Evolutionary conservation across 192 early-diverging fungal species (phyloP), one percentile per base, ranked within the genome.

Genomic region (Linnemannia elongata): DNA sequence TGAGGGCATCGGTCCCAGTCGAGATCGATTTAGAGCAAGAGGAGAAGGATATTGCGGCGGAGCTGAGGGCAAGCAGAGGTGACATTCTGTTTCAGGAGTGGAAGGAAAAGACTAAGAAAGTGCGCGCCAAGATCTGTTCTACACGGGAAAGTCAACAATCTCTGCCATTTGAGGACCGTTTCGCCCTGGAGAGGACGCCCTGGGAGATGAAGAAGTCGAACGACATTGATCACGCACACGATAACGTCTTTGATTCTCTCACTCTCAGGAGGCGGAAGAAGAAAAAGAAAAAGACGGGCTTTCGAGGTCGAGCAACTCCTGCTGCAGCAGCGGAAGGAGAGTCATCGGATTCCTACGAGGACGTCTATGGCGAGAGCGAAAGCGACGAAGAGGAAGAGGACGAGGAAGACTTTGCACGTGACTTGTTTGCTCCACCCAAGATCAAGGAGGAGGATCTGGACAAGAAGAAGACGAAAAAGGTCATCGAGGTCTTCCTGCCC

Each of bases 121-220:
- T 88, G 27, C 77, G 92, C 63, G 88, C 90, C 39, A 91, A 90
- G 74, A 44, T 90, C 8, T 90, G 88, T 10, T 76, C 79, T 13
- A 76, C 82, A 9, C 74, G 82, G 17, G 88, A 91, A 63, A 87
- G 85, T 42, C 90, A 93, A 54, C 82, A 81, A 38, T 82, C 88
- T 27, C 69, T 89, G 20, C 90, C 88, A n/a, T 92, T 96, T 75
- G 85, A 87, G 42, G 94, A 95, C 7, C 89, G 91, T 22, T 74
- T 87, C 6, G 91, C 91, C n/a, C 41, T 93, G 7, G 77, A 77
- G 41, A 89, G 95, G 72, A 93, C 91, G 1, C 81, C 90, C 6
- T 82, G 89, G n/a, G 92, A 92, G 27, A 96, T 95, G 94, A 88
- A 88, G 35, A 88, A 90, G 36, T 94, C 91, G 18, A 60, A 77